A percentile compares a stretch with the other conserved stretches of the same genome.
Conservation (phyloP, 1,284 basidiomycete genomes). For the Boletus austroedulis region DNA sequence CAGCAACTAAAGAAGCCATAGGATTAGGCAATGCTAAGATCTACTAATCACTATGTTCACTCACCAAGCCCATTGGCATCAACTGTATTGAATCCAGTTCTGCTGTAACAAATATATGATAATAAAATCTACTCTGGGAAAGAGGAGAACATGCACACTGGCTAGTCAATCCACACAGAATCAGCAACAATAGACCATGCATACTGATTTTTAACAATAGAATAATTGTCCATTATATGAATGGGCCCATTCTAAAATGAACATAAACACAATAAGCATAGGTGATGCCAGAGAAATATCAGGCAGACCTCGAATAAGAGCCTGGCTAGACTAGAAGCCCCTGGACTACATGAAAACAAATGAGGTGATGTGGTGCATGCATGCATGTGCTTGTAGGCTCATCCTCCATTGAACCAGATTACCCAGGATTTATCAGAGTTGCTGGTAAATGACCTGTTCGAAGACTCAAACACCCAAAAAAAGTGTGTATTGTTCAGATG, state of each 20-base stretch:
- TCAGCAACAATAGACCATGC: slow-evolving; percentile 64
- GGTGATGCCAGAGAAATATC: not conserved
- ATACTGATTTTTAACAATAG: slow-evolving; percentile 46
- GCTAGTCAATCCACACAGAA: slow-evolving; percentile 57
- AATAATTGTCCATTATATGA: slow-evolving; percentile 41
- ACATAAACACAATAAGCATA: not conserved
- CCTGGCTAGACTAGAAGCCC: not conserved
- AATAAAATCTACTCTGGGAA: not conserved
- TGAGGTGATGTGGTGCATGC: not conserved
- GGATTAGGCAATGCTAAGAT: not conserved
- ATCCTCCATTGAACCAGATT: not conserved
- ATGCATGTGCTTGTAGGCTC: not conserved
- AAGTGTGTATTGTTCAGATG: not conserved
- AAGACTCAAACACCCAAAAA: not conserved
- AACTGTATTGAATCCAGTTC: not conserved
- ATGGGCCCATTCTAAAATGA: not conserved
- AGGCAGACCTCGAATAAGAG: not conserved
- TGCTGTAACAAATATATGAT: not conserved
- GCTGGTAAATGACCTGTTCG: not conserved
- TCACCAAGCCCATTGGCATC: not conserved
- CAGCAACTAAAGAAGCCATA: not conserved
- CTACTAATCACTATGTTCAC: too few species aligned
- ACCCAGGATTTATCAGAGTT: not conserved
- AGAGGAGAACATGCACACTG: not conserved
- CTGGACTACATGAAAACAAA: not conserved